These are phyloP conservation scores for Leavenworthia alabamica DNA, from an alignment of 345 rosid species.

Conservation along the genomic window DNA sequence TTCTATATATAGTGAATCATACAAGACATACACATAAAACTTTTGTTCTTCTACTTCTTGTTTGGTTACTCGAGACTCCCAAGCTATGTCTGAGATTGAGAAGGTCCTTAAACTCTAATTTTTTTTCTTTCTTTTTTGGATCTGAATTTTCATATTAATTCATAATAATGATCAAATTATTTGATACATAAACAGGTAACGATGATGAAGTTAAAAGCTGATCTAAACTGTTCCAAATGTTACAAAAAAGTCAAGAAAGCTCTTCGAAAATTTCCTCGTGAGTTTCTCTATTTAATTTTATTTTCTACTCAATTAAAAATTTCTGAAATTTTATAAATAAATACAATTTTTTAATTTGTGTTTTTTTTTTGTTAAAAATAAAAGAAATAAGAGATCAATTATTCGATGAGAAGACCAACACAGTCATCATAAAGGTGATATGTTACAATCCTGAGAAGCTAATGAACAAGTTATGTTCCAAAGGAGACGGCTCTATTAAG, in stretches of 20 bases:
- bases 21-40: background rate
- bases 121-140: background rate
- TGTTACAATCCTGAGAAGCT: constrained; percentile 70
- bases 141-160: background rate
- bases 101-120: background rate
- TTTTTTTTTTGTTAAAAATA: constrained; percentile 6
- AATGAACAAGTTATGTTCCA: constrained; percentile 42
- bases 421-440: constrained; percentile 52
- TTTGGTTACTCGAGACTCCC: background rate
- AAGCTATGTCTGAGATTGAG: constrained; percentile 23
- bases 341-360: background rate
- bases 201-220: constrained; percentile 53
- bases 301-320: background rate
- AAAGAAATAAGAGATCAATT: constrained; percentile 57
- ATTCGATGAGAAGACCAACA: constrained; percentile 61
- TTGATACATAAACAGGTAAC: constrained; percentile 37
- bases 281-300: constrained; percentile 18
- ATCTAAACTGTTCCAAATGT: constrained; percentile 61
- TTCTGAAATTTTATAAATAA: background rate
- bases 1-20: constrained; percentile 5
- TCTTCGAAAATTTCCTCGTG: constrained; percentile 59
- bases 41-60: constrained; percentile 1
- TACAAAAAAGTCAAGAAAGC: constrained; percentile 57
- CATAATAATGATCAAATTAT: constrained; percentile 12
- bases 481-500: constrained; percentile 46